Evolutionary conservation across 257 asterid species (phyloP), one percentile per base, ranked within the genome.

Genomic region (Solanum gandarillasii): DNA sequence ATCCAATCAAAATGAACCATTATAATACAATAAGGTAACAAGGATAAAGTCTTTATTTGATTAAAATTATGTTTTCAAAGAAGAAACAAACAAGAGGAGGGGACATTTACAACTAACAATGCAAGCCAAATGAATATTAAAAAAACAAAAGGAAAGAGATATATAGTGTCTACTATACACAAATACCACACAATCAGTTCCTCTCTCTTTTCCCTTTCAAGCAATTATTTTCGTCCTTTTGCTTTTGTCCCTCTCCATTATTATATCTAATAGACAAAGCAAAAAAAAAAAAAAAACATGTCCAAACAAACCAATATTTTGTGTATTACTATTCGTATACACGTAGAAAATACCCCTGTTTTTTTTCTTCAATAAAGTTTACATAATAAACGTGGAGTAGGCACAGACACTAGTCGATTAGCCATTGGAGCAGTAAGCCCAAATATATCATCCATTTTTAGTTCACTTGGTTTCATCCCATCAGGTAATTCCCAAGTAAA

Each of bases 371-470:
- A 94, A 74, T 92, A 88, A 58, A 96, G 93, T 32, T 92, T 91
- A 87, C 98, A 93, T 1, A 93, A 84, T 79, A 95, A 89, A 79
- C 98, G 91, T 0, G 96, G 98, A 38, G 79, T 90, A 3, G 99
- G 99, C 52, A 96, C 98, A 9, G 98, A 98, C 73, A 88, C 65
- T 72, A 96, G 94, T 87, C 98, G 93, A 88, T 85, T 90, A 86
- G 98, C 98, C 62, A 89, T 89, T 20, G 98, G 99, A 65, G 99
- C 98, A 4, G 99, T 96, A 83, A 96, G 94, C 9, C 99, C 98
- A 39, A 95, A 96, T 55, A 94, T 93, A 76, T 96, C 99, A 10
- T 78, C 89, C 96, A 92, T 93, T 23, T 94, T 95, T 39, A 96
- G 82, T 72, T 96, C 99, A 35, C 90, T 87, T 1, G 99, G 94